Base-by-base conservation (phyloP, 2,329 filamentous ascomycete genomes). In the Aspergillus candidus region DNA sequence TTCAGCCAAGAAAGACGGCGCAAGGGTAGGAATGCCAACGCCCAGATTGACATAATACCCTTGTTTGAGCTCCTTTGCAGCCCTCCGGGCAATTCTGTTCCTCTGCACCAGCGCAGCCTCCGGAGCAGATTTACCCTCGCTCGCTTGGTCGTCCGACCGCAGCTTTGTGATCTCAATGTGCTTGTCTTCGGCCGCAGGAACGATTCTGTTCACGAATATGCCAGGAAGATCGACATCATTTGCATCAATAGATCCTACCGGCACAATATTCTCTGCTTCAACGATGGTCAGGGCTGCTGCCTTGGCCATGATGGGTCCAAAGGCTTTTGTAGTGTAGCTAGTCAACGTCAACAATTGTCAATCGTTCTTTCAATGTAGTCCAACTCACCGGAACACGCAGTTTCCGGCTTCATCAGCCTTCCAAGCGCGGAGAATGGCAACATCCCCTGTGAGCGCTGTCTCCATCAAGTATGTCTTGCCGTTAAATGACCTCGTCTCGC, bases 241-340 rank as follows among this genome's bases (percentile, higher is more conserved):
- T 3, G 88, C 82, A 41, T 83, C 76, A 32, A 94, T 83, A 2
- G 79, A 78, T 17, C 88, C 88, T 1, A 81, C 66, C 2, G 84
- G 80, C 41, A 94, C 88, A 47, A 94, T 88, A 50, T 91, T 77
- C 59, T 94, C 88, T 1, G 88, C 88, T 62, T 94, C 88, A 32
- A 93, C 86, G 33, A 94, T 90, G 18, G 86, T 84, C 32, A 86
- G 59, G 38, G 77, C 79, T 1, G 86, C 88, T 0, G 87, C 87
- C 68, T 91, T 90, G 47, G 85, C 88, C 84, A 89, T 88, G 50
- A 87, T 76, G 5, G 80, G 77, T 1, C 81, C 84, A 51, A 88
- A 89, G 0, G 83, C 81, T 62, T 86, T 86, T 29, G 84, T 88
- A 0, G 85, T 84, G 65, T 86, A 83, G 17, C 63, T 67, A 40